Base-by-base conservation (phyloP, 441 rosid genomes). In the Populus trichocarpa region DNA sequence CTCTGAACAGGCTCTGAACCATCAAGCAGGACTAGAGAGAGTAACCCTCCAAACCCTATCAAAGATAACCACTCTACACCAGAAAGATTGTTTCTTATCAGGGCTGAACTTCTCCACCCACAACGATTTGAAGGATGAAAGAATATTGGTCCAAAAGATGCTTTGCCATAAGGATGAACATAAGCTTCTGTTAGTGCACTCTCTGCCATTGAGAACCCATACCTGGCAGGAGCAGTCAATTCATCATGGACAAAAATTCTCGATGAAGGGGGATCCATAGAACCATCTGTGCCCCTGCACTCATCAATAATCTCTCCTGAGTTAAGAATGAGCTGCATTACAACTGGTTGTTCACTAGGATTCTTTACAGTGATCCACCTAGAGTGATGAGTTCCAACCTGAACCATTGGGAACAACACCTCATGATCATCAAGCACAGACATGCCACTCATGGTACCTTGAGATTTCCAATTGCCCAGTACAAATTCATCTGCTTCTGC, bases 291-390 rank as follows among this genome's bases (percentile, higher is more conserved):
- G 23, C 61, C 88, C 81, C 69, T 83, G 83, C 97, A 90, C 59
- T 85, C 83, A 75, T 89, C 88, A 30, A 92, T 30, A 67, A 90
- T 85, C 87, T 88, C 91, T 72, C 86, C 93, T 0, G 94, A 84
- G 82, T 88, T 87, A 70, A 92, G 88, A 81, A 92, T 84, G 74
- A 92, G 90, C 88, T 92, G 97, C 93, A 92, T 89, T 65, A 88
- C 76, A 77, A 90, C 91, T 46, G 97, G 92, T 57, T 82, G 85
- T 71, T 80, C 84, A 83, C 92, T 89, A 33, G 97, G 97, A 82
- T 92, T 92, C 77, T 75, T 85, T 30, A 92, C 93, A 18, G 88
- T 85, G 85, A 92, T 89, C 92, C 90, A 87, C 77, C 84, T 84
- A 18, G 89, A 81, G 71, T 35, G 61, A 83, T 84, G 86, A 82